Conservation (phyloP, 176 grass and related monocot genomes). For the bread wheat (Triticum aestivum) region DNA sequence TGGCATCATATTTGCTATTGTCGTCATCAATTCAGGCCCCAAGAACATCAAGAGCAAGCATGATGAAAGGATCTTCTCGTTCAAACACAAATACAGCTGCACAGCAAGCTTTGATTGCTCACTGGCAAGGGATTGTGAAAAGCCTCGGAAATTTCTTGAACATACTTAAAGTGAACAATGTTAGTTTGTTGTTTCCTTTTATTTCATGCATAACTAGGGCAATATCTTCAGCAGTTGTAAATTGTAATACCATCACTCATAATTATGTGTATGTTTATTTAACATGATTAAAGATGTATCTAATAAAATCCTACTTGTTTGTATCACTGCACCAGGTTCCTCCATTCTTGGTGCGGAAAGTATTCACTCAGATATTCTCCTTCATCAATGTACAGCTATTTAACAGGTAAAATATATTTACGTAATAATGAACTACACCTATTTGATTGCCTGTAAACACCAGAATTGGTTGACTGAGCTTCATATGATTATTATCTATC, state of each 20-base stretch:
- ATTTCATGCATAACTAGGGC: not conserved
- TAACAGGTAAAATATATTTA: slow-evolving; percentile 72
- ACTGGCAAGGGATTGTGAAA: slow-evolving; percentile 98
- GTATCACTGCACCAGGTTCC: slow-evolving; percentile 58
- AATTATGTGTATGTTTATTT: slow-evolving; percentile 15
- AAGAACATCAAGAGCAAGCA: slow-evolving; percentile 96
- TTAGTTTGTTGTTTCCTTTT: slow-evolving; percentile 49
- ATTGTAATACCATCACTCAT: not conserved
- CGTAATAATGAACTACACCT: not conserved
- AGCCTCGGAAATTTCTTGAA: slow-evolving; percentile 90
- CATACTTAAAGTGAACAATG: slow-evolving; percentile 86
- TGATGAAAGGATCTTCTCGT: slow-evolving; percentile 89
- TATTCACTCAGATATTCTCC: slow-evolving; percentile 99
- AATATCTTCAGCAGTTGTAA: slow-evolving; percentile 3
- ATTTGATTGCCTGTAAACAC: slow-evolving; percentile 1
- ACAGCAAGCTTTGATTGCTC: slow-evolving; percentile 92
- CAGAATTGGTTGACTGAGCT: slow-evolving; percentile 20
- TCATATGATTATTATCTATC: slow-evolving; percentile 27
- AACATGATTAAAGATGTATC: slow-evolving; percentile 6
- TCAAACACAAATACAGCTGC: slow-evolving; percentile 73
- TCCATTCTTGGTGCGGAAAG: slow-evolving; percentile 97
- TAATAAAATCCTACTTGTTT: not conserved
- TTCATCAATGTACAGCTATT: slow-evolving; percentile 98
- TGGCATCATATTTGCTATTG: not conserved
- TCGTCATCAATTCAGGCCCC: slow-evolving; percentile 53